phyloP scores from a whole-genome alignment of 2,329 filamentous ascomycete species.

The Ceratocystis cacaofunesta region DNA sequence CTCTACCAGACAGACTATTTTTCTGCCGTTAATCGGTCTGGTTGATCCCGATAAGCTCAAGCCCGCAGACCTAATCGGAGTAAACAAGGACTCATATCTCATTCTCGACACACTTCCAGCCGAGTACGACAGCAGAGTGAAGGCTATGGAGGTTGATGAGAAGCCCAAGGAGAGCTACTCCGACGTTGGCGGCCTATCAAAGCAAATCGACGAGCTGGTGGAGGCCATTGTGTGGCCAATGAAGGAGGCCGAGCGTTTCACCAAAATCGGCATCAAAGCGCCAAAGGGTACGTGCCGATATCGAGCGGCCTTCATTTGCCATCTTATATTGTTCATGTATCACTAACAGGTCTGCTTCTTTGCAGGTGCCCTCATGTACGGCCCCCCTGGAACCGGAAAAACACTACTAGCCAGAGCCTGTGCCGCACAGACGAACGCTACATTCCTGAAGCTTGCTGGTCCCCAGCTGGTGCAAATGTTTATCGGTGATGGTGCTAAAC shows the following conservation, averaged over 20 bases:
- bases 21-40: conserved; percentile 88
- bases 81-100: conserved; percentile 98
- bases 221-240: conserved; percentile 99
- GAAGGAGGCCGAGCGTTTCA: conserved; percentile 98
- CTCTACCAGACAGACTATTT: conserved; percentile 95
- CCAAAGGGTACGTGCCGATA: conserved; percentile 67
- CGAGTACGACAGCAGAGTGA: conserved; percentile 96
- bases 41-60: conserved; percentile 92
- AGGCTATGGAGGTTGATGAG: conserved; percentile 99
- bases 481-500: conserved; percentile 94
- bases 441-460: conserved; percentile 94
- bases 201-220: conserved; percentile 97
- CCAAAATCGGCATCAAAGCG: conserved; percentile 99
- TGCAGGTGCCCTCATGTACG: conserved; percentile 92
- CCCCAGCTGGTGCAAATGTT: conserved; percentile 99
- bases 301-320: background rate
- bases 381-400: conserved; percentile 79
- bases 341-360: background rate
- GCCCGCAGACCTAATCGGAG: conserved; percentile 89
- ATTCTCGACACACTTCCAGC: conserved; percentile 92
- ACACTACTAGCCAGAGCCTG: conserved; percentile 88
- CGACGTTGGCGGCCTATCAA: conserved; percentile 92
- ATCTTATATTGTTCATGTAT: conserved; percentile 16
- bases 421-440: conserved; percentile 93
- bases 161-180: conserved; percentile 99